Evolutionary conservation across 305 asterid genomes (phyloP).

Genomic region (Fraxinus paxiana): DNA sequence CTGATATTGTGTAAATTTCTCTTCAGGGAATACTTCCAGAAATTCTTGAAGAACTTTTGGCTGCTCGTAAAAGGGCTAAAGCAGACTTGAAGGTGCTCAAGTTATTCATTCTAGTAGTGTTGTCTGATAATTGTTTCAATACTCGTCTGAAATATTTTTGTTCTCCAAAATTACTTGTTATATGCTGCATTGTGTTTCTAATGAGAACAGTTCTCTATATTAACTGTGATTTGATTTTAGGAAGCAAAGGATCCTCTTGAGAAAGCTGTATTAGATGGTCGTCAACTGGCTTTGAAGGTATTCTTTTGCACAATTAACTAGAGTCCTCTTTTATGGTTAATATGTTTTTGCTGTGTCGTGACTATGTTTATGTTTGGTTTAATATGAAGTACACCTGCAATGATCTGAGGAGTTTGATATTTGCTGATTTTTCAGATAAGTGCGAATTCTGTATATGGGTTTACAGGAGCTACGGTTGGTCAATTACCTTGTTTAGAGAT

Average conservation of each 20-base stretch:
- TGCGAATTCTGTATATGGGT: conserved; percentile 98
- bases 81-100: conserved; percentile 85
- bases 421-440: conserved; percentile 63
- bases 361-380: conserved; percentile 10
- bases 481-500: conserved; percentile 97
- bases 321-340: background rate
- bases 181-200: conserved; percentile 1
- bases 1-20: conserved; percentile 13
- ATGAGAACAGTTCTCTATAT: conserved; percentile 8
- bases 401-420: conserved; percentile 25
- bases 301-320: conserved; percentile 12
- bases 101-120: conserved; percentile 1
- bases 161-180: conserved; percentile 2
- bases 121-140: conserved; percentile 20
- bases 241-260: conserved; percentile 96
- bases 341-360: conserved; percentile 8
- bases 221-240: conserved; percentile 40
- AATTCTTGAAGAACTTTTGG: conserved; percentile 93
- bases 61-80: conserved; percentile 95
- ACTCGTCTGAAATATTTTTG: conserved; percentile 11
- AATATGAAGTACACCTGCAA: conserved; percentile 6
- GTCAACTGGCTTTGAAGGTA: conserved; percentile 98
- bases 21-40: conserved; percentile 95
- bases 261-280: conserved; percentile 97
- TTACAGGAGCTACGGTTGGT: conserved; percentile 96